Percentiles rank a stretch among this genome's conserved stretches.
phyloP scores from a whole-genome alignment of 2,329 filamentous ascomycete species.

The Talaromyces piceae region DNA sequence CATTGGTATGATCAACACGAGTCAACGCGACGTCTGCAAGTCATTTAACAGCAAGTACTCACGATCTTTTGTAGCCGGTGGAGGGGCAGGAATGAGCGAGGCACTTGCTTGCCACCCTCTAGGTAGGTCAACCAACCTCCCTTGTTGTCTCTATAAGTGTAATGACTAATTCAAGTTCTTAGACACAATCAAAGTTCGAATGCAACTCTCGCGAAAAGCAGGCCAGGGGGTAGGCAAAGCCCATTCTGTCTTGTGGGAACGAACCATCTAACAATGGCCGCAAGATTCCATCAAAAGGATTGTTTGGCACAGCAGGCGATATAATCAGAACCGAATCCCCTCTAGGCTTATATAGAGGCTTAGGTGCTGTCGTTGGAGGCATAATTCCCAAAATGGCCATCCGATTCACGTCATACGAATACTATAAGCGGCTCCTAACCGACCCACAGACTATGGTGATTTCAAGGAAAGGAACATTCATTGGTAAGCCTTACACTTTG shows the following conservation, averaged over 20 bases:
- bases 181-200: slow-evolving; percentile 98
- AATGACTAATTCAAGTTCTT: background rate
- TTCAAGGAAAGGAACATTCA: slow-evolving; percentile 63
- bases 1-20: background rate
- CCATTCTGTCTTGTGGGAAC: background rate
- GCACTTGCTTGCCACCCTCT: slow-evolving; percentile 91
- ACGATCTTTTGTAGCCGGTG: slow-evolving; percentile 63
- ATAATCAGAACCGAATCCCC: slow-evolving; percentile 87
- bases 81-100: slow-evolving; percentile 98
- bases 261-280: background rate
- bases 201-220: slow-evolving; percentile 89
- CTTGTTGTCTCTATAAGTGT: slow-evolving; percentile 1
- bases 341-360: slow-evolving; percentile 89
- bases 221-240: slow-evolving; percentile 60
- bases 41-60: background rate
- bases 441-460: slow-evolving; percentile 60
- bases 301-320: slow-evolving; percentile 73
- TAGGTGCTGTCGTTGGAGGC: slow-evolving; percentile 92
- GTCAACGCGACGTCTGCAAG: no score
- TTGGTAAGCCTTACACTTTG: slow-evolving; percentile 44
- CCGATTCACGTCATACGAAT: slow-evolving; percentile 94
- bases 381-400: slow-evolving; percentile 99
- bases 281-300: slow-evolving; percentile 55
- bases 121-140: slow-evolving; percentile 46
- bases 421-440: slow-evolving; percentile 79